A percentile compares a stretch with the other conserved stretches of the same genome.
Conservation (phyloP, 352 stramenopile species). For the Globisporangium megalacanthum region DNA sequence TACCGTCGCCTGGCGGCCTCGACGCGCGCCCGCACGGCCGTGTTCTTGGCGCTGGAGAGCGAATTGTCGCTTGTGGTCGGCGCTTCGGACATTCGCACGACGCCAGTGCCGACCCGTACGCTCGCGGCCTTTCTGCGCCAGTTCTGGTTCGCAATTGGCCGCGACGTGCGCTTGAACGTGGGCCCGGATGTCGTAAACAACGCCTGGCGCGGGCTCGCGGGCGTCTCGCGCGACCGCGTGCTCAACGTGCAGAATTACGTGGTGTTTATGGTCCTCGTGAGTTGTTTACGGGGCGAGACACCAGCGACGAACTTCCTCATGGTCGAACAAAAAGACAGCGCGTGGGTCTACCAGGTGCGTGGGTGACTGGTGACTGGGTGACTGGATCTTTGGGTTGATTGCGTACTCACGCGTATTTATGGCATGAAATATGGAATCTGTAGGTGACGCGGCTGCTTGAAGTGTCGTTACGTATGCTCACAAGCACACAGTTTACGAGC, state of each 20-base stretch:
- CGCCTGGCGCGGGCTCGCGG: conserved; percentile 3
- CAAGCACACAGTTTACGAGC: conserved; percentile 14
- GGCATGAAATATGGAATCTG: too few species aligned
- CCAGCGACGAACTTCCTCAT: conserved; percentile 19
- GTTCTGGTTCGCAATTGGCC: conserved; percentile 37
- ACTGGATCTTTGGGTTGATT: too few species aligned
- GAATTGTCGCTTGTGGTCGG: conserved; percentile 30
- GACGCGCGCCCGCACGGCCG: conserved; percentile 17
- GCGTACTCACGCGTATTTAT: too few species aligned
- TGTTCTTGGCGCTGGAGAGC: conserved; percentile 37
- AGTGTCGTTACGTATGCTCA: conserved; percentile 30
- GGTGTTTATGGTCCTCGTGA: conserved; percentile 56
- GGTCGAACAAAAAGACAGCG: conserved; percentile 21
- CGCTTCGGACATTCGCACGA: conserved; percentile 24
- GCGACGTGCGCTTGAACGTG: conserved; percentile 7
- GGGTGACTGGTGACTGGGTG: background rate
- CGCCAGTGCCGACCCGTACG: conserved; percentile 17
- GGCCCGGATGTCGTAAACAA: background rate
- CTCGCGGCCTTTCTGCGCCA: conserved; percentile 30
- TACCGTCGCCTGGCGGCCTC: conserved; percentile 25
- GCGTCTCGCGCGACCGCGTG: conserved; percentile 16
- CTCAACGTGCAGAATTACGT: conserved; percentile 53
- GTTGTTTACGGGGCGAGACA: conserved; percentile 24
- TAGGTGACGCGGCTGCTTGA: conserved; percentile 36
- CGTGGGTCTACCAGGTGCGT: conserved; percentile 39